A percentile compares a stretch with the other conserved stretches of the same genome.
Conservation (phyloP, 371 early-diverging fungal species). For the Mucor circinelloides region DNA sequence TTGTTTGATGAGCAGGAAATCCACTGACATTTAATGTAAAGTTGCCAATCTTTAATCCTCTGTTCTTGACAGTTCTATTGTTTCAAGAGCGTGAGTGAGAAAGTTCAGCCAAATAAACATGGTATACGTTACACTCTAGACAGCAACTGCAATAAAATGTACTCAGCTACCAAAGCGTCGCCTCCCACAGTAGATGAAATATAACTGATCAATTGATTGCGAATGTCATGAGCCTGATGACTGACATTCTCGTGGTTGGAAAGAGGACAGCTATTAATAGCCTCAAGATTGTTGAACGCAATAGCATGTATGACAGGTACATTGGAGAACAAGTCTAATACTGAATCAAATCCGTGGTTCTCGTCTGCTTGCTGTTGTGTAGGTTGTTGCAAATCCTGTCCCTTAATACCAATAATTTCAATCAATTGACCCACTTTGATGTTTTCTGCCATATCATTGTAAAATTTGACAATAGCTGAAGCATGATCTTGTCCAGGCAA, state of each 20-base stretch:
- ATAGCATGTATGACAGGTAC: constrained; percentile 50
- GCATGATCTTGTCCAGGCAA: constrained; percentile 51
- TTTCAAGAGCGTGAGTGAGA: neutral
- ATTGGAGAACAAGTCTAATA: constrained; percentile 18
- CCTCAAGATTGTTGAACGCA: constrained; percentile 27
- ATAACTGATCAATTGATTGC: constrained; percentile 53
- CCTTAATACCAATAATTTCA: constrained; percentile 61
- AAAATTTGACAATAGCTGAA: constrained; percentile 58
- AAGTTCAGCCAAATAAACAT: neutral
- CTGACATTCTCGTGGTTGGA: neutral
- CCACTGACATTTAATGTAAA: constrained; percentile 49
- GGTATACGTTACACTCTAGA: constrained; percentile 56
- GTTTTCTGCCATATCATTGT: constrained; percentile 35
- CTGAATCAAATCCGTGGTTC: constrained; percentile 20
- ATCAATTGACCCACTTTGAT: constrained; percentile 60
- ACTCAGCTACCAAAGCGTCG: constrained; percentile 61
- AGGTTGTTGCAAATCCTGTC: constrained; percentile 18
- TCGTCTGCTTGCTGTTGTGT: constrained; percentile 2
- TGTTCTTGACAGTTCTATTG: constrained; percentile 35
- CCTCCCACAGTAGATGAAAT: constrained; percentile 53
- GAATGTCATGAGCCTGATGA: constrained; percentile 22
- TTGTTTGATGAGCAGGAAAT: constrained; percentile 25
- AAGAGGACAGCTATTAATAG: constrained; percentile 3
- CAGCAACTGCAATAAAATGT: constrained; percentile 58
- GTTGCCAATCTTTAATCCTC: constrained; percentile 51